These are phyloP conservation scores for Lavandula angustifolia DNA, from an alignment of 257 asterid genomes.

Conservation along the genomic window DNA sequence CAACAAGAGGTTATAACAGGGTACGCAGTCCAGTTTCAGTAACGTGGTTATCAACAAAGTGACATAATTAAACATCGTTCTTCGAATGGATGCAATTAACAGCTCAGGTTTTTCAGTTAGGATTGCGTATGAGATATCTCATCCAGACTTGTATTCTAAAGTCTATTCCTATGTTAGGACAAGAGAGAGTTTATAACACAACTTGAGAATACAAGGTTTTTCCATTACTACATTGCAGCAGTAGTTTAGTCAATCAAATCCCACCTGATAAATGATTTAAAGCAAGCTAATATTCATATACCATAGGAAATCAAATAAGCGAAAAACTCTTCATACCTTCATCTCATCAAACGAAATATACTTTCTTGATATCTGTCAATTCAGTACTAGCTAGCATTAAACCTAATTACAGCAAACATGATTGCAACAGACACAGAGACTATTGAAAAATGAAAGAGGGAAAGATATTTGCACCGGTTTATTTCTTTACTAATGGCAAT, in stretches of 20 bases:
- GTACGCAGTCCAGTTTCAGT: conserved; percentile 87
- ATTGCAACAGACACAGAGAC: too few relatives aligned
- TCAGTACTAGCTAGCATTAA: too few relatives aligned
- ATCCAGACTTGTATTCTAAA: conserved; percentile 25
- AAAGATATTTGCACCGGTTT: too few relatives aligned
- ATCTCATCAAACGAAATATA: too few relatives aligned
- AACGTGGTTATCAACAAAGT: conserved; percentile 61
- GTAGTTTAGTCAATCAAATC: conserved; percentile 9
- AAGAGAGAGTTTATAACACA: conserved; percentile 13
- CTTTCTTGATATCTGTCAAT: too few relatives aligned
- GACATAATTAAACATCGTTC: conserved; percentile 24
- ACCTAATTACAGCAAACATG: too few relatives aligned
- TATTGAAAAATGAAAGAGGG: too few relatives aligned
- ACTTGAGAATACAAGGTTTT: conserved; percentile 24
- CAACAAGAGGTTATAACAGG: conserved; percentile 38
- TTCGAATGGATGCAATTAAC: conserved; percentile 11
- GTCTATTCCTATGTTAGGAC: conserved; percentile 15
- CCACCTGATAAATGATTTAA: not conserved
- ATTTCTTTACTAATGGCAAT: too few relatives aligned
- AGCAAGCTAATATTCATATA: not conserved
- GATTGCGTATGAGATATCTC: conserved; percentile 20
- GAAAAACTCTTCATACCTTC: too few relatives aligned
- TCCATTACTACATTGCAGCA: conserved; percentile 18
- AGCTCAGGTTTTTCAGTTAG: conserved; percentile 27
- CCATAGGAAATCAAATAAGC: too few relatives aligned